Conservation (phyloP, 2,329 filamentous ascomycete species). For the Neoarthrinium moseri region DNA sequence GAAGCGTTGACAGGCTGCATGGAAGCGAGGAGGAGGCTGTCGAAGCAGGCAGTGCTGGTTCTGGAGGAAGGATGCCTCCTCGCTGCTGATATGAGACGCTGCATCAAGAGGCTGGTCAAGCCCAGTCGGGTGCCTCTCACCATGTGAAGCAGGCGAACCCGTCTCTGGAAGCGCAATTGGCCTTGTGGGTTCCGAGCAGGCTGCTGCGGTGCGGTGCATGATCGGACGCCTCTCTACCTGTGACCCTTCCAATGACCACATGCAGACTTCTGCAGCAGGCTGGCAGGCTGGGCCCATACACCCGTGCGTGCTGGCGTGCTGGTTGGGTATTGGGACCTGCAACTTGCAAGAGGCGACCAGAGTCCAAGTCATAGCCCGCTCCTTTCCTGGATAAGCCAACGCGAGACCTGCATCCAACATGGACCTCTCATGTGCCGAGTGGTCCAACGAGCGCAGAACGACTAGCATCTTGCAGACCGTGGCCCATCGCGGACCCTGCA, state of each 20-base stretch:
- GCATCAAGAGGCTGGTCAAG: no score
- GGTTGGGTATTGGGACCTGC: conserved; percentile 4
- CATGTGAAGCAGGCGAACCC: not conserved
- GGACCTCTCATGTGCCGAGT: no score
- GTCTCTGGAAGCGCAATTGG: not conserved
- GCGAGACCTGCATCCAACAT: no score
- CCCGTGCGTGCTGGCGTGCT: not conserved
- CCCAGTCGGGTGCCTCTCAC: not conserved
- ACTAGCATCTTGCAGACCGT: no score
- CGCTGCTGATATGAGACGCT: not conserved
- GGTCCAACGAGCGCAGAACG: no score
- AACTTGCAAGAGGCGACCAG: no score
- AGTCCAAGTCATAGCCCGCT: no score
- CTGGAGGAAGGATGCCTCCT: not conserved
- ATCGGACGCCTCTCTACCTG: not conserved
- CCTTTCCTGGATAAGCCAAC: no score
- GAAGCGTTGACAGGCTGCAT: not conserved
- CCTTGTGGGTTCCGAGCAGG: not conserved
- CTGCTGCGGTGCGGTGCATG: not conserved
- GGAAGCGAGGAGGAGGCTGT: not conserved
- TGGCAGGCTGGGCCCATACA: not conserved
- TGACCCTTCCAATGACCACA: conserved; percentile 1
- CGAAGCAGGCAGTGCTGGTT: not conserved
- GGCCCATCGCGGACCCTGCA: no score
- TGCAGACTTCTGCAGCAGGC: conserved; percentile 10